These are phyloP conservation scores for Gossypium stocksii DNA, from an alignment of 345 rosid species.

Conservation along the genomic window DNA sequence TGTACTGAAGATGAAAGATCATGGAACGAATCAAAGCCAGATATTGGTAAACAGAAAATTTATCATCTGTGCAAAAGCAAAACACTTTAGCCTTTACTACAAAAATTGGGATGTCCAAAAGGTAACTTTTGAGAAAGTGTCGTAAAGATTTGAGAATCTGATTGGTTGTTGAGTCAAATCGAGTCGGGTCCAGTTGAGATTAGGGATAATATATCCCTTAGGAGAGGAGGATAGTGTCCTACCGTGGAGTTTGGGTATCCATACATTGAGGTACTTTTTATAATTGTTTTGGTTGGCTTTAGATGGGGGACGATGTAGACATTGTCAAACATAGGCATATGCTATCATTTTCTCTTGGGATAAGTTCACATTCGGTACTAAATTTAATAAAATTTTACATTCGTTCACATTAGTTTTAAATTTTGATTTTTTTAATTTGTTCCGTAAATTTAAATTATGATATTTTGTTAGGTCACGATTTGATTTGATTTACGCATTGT, in stretches of 20 bases:
- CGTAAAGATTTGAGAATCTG: neutral
- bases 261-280: constrained; percentile 15
- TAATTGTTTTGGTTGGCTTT: neutral
- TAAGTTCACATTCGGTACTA: too few species aligned
- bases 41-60: neutral
- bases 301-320: neutral
- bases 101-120: too few species aligned
- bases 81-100: too few species aligned
- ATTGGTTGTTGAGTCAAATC: neutral
- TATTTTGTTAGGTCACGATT: too few species aligned
- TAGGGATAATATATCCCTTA: constrained; percentile 8
- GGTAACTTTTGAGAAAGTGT: neutral
- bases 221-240: constrained; percentile 27
- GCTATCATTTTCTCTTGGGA: neutral
- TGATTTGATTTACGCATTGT: too few species aligned
- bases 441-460: too few species aligned
- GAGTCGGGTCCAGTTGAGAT: neutral
- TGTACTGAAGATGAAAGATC: neutral
- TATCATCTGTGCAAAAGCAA: too few species aligned
- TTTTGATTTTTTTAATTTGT: too few species aligned
- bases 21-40: neutral
- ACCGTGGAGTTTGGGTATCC: constrained; percentile 30
- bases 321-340: neutral
- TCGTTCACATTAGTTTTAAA: too few species aligned
- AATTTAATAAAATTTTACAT: too few species aligned